Evolutionary conservation across 2,329 filamentous ascomycete species (phyloP), one percentile per base, ranked within the genome.

Genomic region (Trichoderma koningiopsis): DNA sequence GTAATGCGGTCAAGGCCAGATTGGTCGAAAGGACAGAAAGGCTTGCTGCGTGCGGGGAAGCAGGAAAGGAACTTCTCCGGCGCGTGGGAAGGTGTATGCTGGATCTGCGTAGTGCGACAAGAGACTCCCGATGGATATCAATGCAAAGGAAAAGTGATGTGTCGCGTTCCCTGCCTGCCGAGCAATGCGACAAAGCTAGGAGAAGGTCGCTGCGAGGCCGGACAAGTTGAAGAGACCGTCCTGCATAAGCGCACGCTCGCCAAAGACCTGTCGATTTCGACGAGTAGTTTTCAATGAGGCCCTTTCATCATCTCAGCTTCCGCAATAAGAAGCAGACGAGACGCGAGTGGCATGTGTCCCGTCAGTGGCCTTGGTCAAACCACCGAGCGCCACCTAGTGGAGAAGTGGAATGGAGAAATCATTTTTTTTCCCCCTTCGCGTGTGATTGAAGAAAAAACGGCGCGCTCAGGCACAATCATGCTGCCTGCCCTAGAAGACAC

Each of bases 21-120:
- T 55, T 65, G 55, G 61, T 40, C 29, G 40, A 33, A 49, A 14
- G 35, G 61, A 52, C 55, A 60, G 24, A 52, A 43, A 49, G 47
- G 53, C 61, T 60, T 69, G 61, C 7, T 35, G 55, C 53, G 68
- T 65, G 68, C 55, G 68, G 68, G 55, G 68, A 65, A 31, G 40
- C 22, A 33, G 60, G 59, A 47, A 47, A 69, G 58, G 43, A 69
- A 52, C 47, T 40, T 43, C 29, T 60, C 56, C 55, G 55, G 40
- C 58, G 61, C 52, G 62, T 69, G 53, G 59, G 33, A 37, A 49
- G 60, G 59, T 19, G 61, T 37, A 22, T 65, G 60, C 56, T 59
- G 68, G 61, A 60, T 65, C 68, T 60, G 37, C 61, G 33, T 49
- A 57, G 59, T 57, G 60, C 47, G 56, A 33, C 43, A 14, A 49